phyloP scores from a whole-genome alignment of 768 basidiomycete species.

The Omphalotus guepiniiformis region DNA sequence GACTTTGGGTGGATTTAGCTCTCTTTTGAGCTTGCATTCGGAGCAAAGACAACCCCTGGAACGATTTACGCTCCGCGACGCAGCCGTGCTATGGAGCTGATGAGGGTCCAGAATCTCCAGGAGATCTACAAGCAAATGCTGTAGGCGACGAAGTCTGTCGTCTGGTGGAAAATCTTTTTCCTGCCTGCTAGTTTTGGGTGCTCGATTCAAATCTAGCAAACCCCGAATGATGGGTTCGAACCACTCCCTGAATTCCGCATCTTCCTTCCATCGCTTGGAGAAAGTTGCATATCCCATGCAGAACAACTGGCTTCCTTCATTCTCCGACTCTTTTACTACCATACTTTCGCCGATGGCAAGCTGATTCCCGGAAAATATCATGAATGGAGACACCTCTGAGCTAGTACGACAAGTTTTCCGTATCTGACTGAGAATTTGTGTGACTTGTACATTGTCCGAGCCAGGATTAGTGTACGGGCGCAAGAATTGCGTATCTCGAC shows the following conservation, averaged over 20 bases:
- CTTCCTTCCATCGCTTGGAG: neutral
- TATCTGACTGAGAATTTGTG: neutral
- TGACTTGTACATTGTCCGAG: neutral
- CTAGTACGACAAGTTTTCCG: neutral
- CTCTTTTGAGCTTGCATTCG: no score
- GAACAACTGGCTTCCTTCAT: neutral
- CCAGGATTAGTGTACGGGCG: neutral
- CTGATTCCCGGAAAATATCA: neutral
- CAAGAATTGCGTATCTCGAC: neutral
- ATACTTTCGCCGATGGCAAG: neutral
- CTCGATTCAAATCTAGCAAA: no score
- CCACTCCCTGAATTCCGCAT: neutral
- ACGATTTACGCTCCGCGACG: no score
- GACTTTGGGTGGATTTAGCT: no score
- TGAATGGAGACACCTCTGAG: no score
- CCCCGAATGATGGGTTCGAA: neutral
- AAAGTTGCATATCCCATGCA: neutral
- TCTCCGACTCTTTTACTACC: neutral
- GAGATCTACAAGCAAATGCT: neutral
- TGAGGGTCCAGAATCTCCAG: neutral
- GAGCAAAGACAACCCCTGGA: no score
- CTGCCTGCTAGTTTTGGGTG: no score
- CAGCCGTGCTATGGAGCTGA: neutral
- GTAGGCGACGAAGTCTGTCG: neutral
- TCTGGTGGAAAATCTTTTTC: neutral